Conservation (phyloP, 2,329 filamentous ascomycete species). For the Fusarium lyarnte region DNA sequence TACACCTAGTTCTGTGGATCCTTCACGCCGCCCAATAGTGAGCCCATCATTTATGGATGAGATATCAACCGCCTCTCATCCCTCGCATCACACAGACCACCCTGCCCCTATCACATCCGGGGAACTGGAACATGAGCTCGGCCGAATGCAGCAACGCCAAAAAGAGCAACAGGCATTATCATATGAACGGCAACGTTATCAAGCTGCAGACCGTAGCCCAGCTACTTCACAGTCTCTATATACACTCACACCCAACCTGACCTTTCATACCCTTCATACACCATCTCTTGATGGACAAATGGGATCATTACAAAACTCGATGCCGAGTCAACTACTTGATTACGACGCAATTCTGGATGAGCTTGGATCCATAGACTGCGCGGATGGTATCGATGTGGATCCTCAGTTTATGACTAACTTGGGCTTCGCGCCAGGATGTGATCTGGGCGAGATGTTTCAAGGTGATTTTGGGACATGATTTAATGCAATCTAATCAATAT, state of each 20-base stretch:
- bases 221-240: conserved; percentile 37
- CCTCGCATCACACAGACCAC: conserved; percentile 36
- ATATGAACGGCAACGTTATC: conserved; percentile 36
- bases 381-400: conserved; percentile 62
- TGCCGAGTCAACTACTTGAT: conserved; percentile 49
- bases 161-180: conserved; percentile 35
- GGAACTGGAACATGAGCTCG: conserved; percentile 38
- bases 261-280: conserved; percentile 40
- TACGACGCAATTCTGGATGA: conserved; percentile 64
- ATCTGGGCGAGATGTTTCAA: conserved; percentile 62
- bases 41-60: conserved; percentile 41
- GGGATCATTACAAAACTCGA: conserved; percentile 33
- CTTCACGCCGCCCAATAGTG: conserved; percentile 18
- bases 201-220: conserved; percentile 30
- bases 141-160: conserved; percentile 34
- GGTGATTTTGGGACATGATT: conserved; percentile 51
- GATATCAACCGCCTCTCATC: conserved; percentile 43
- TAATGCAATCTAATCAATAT: conserved; percentile 30
- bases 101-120: conserved; percentile 35
- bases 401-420: conserved; percentile 74
- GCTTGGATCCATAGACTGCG: conserved; percentile 60
- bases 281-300: conserved; percentile 33
- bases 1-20: conserved; percentile 30
- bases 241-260: conserved; percentile 37
- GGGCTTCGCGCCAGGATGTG: conserved; percentile 70